phyloP scores from a whole-genome alignment of 352 stramenopile species.

The Pythium vanterpoolii region DNA sequence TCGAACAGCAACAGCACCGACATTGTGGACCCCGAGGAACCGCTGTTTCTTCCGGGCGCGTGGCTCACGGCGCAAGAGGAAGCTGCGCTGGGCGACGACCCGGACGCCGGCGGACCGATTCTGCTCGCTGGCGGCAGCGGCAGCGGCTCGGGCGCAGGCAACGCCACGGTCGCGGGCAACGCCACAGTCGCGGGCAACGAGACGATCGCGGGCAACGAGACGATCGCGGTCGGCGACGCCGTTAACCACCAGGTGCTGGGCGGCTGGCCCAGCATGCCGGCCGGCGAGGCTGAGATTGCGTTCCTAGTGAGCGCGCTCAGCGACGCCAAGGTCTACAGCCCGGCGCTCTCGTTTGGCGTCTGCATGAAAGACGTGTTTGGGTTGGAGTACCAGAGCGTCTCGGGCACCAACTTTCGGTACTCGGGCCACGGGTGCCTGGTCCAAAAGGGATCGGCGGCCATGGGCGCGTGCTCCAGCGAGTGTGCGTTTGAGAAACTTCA shows the following conservation, averaged over 20 bases:
- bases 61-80: too few species aligned
- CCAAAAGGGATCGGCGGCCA: neutral
- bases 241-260: neutral
- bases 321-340: slow-evolving; percentile 5
- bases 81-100: too few species aligned
- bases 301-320: slow-evolving; percentile 12
- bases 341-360: slow-evolving; percentile 6
- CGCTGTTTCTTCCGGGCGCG: neutral
- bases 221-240: neutral
- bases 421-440: slow-evolving; percentile 16
- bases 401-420: slow-evolving; percentile 18
- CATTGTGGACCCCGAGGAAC: neutral
- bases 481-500: slow-evolving; percentile 13
- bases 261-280: slow-evolving; percentile 11
- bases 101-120: too few species aligned
- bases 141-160: neutral
- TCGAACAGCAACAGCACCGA: neutral
- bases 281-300: slow-evolving; percentile 6
- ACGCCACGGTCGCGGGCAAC: neutral
- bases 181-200: neutral
- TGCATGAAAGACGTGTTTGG: slow-evolving; percentile 16
- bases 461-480: slow-evolving; percentile 4
- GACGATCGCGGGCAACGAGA: neutral
- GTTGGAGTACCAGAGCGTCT: slow-evolving; percentile 11
- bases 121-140: too few species aligned